These are phyloP conservation scores for Sarocladium strictum DNA, from an alignment of 2,329 filamentous ascomycete species.

Conservation along the genomic window DNA sequence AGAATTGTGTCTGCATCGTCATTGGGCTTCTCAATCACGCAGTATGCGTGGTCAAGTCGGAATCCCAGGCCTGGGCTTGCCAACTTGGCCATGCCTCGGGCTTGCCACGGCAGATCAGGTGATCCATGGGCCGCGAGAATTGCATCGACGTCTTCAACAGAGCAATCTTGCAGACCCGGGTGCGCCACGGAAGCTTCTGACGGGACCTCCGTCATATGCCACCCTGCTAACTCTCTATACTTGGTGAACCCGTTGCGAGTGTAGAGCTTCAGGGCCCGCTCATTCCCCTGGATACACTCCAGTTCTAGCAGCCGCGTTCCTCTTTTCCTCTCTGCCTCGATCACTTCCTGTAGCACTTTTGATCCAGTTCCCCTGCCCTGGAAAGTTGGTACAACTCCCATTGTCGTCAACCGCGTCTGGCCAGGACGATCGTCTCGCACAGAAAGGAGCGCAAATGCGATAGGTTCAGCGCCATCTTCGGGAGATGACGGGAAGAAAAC, in stretches of 20 bases:
- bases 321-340: conserved; percentile 12
- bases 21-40: conserved; percentile 15
- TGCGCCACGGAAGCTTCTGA: neutral
- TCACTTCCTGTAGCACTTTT: conserved; percentile 10
- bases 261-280: conserved; percentile 15
- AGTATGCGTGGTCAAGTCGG: conserved; percentile 15
- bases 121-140: conserved; percentile 11
- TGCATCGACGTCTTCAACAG: conserved; percentile 13
- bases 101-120: conserved; percentile 16
- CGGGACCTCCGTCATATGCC: conserved; percentile 9
- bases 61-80: conserved; percentile 12
- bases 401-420: conserved; percentile 14
- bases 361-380: conserved; percentile 15
- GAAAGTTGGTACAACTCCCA: conserved; percentile 15
- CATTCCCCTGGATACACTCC: conserved; percentile 17
- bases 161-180: conserved; percentile 9
- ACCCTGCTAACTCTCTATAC: conserved; percentile 14
- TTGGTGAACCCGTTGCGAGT: conserved; percentile 13
- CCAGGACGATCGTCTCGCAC: conserved; percentile 14
- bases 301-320: conserved; percentile 15
- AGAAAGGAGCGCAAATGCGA: conserved; percentile 17
- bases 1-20: conserved; percentile 12
- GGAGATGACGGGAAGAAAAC: conserved; percentile 10
- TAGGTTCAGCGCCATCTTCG: conserved; percentile 8
- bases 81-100: conserved; percentile 7